Percentiles rank a stretch among this genome's conserved stretches.
Conservation (phyloP, 2,329 filamentous ascomycete species). For the Aspergillus cejpii region DNA sequence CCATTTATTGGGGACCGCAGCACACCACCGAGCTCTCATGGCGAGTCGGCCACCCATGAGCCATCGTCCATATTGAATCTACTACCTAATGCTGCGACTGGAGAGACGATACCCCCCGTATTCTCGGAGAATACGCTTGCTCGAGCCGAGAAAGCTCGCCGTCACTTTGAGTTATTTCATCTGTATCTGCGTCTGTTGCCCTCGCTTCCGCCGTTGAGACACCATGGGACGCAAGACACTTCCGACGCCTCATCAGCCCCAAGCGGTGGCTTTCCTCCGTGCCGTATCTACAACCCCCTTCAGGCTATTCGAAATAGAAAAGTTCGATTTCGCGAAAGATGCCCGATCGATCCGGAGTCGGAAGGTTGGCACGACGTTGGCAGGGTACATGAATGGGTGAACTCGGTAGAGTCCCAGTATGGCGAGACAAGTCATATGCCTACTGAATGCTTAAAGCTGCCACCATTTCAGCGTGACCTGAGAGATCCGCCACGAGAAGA, state of each 20-base stretch:
- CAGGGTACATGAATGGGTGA: constrained; percentile 69
- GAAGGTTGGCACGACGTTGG: constrained; percentile 71
- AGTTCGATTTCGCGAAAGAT: constrained; percentile 70
- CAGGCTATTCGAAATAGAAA: constrained; percentile 90
- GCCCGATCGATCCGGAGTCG: constrained; percentile 63
- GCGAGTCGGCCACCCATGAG: constrained; percentile 10
- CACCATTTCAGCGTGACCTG: constrained; percentile 33
- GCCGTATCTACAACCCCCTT: constrained; percentile 78
- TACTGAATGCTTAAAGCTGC: constrained; percentile 42
- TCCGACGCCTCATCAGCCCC: constrained; percentile 16
- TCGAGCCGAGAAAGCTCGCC: constrained; percentile 75
- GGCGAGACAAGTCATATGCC: constrained; percentile 41
- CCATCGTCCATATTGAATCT: constrained; percentile 22
- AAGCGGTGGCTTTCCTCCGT: constrained; percentile 42
- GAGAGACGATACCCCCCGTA: constrained; percentile 36
- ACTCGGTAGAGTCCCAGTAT: constrained; percentile 54
- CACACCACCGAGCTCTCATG: constrained; percentile 8
- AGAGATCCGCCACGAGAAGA: constrained; percentile 14
- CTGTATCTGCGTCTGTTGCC: constrained; percentile 79
- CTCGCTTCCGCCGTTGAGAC: constrained; percentile 62
- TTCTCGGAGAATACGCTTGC: constrained; percentile 75
- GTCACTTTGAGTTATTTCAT: constrained; percentile 75
- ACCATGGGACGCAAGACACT: constrained; percentile 11
- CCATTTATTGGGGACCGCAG: constrained; percentile 21
- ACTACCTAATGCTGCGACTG: constrained; percentile 25